A percentile compares a stretch with the other conserved stretches of the same genome.
Evolutionary conservation across 2,329 filamentous ascomycete species (phyloP).

Genomic region (Trichophyton simii): DNA sequence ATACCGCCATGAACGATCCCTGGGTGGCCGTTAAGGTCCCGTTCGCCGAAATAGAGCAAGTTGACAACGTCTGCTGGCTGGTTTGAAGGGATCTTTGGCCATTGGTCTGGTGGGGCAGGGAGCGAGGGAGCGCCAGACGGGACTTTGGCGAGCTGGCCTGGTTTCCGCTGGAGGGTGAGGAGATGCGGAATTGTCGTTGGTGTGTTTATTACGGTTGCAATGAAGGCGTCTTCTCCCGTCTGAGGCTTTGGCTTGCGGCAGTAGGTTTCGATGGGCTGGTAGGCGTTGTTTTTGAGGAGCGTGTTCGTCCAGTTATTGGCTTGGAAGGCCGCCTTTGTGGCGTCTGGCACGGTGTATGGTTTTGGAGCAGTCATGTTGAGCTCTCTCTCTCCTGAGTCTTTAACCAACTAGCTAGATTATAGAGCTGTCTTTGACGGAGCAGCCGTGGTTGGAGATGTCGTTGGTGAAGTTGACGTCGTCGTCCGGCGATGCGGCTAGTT

Average conservation of each 20-base stretch:
- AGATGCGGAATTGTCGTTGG: constrained; percentile 30
- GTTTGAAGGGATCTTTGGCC: constrained; percentile 6
- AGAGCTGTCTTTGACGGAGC: neutral
- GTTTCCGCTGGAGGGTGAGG: constrained; percentile 24
- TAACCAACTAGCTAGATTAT: neutral
- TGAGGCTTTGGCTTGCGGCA: constrained; percentile 28
- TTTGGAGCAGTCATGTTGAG: neutral
- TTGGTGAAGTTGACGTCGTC: too few species aligned
- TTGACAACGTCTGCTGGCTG: constrained; percentile 26
- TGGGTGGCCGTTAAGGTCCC: constrained; percentile 30
- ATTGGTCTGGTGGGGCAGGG: constrained; percentile 15
- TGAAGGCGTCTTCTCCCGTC: constrained; percentile 34
- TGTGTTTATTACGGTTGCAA: constrained; percentile 29
- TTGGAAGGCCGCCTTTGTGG: constrained; percentile 15
- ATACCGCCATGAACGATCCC: constrained; percentile 30
- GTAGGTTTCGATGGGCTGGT: constrained; percentile 28
- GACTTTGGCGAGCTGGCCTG: constrained; percentile 15
- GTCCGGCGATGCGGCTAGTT: too few species aligned
- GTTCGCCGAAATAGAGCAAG: constrained; percentile 24
- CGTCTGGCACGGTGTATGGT: constrained; percentile 7
- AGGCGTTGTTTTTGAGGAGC: constrained; percentile 24
- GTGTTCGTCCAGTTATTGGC: constrained; percentile 21
- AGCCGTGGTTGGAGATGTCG: too few species aligned
- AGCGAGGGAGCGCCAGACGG: constrained; percentile 15
- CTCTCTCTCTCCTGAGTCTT: neutral